phyloP scores from a whole-genome alignment of 2,329 filamentous ascomycete genomes.

The Aspergillus ruber region DNA sequence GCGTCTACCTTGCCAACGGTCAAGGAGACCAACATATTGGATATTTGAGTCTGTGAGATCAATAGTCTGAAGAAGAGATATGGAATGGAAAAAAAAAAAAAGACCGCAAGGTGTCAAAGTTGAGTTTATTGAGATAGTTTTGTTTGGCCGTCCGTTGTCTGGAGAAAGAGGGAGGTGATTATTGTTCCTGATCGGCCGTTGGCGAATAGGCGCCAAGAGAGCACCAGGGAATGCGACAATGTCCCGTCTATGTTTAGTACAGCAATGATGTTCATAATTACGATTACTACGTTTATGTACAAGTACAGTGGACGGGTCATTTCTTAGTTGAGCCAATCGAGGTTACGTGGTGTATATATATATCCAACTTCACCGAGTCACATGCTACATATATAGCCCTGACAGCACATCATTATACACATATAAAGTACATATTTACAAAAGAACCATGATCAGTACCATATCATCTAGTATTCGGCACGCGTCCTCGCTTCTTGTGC shows the following conservation, averaged over 20 bases:
- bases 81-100: not conserved
- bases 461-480: not conserved
- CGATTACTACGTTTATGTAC: not conserved
- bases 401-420: not conserved
- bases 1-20: slow-evolving; percentile 99
- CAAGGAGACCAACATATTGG: slow-evolving; percentile 82
- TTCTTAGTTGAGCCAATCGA: too few species aligned
- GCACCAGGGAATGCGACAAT: slow-evolving; percentile 1
- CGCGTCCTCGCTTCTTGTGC: too few species aligned
- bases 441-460: not conserved
- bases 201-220: not conserved
- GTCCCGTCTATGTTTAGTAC: not conserved
- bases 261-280: not conserved
- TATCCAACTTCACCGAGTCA: too few species aligned
- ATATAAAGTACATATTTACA: not conserved
- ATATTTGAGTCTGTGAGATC: slow-evolving; percentile 1
- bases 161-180: slow-evolving; percentile 4
- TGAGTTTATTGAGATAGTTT: not conserved
- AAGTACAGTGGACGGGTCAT: too few species aligned
- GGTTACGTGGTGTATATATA: too few species aligned
- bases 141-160: too few species aligned
- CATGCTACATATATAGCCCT: too few species aligned
- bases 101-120: not conserved
- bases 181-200: slow-evolving; percentile 4
- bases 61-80: slow-evolving; percentile 3